These are phyloP conservation scores for Exophiala lecanii-corni DNA, from an alignment of 2,329 filamentous ascomycete species.

Conservation along the genomic window DNA sequence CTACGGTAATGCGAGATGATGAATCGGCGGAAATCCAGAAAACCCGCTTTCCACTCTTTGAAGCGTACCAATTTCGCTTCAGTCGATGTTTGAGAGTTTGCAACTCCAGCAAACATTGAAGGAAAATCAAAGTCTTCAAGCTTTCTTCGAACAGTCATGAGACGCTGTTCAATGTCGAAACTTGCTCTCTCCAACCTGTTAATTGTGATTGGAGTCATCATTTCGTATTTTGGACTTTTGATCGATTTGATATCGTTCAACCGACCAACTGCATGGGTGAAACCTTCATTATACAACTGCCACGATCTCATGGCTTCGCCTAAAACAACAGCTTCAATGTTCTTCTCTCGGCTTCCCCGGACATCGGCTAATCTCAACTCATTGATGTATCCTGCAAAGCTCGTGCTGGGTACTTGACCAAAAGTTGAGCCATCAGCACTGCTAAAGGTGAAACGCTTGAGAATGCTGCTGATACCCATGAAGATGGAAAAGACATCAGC, in stretches of 20 bases:
- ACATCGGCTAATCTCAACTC: constrained; percentile 75
- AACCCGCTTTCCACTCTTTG: constrained; percentile 75
- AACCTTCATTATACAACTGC: constrained; percentile 83
- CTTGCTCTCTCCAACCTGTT: constrained; percentile 78
- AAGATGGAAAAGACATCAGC: constrained; percentile 57
- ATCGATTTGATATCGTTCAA: constrained; percentile 67
- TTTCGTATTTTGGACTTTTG: constrained; percentile 62
- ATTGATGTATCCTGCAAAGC: constrained; percentile 61
- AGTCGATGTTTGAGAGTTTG: constrained; percentile 70
- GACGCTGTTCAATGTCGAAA: constrained; percentile 70
- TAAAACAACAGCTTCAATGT: constrained; percentile 80
- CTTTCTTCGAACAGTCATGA: constrained; percentile 64
- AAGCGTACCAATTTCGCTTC: constrained; percentile 78
- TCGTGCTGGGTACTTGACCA: constrained; percentile 54
- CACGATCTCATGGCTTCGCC: constrained; percentile 81
- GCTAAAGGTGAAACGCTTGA: constrained; percentile 56
- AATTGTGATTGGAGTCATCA: constrained; percentile 66
- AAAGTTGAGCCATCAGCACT: constrained; percentile 61
- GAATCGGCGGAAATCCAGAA: constrained; percentile 69
- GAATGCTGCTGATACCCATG: constrained; percentile 54
- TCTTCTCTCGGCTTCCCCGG: constrained; percentile 77
- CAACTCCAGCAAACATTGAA: constrained; percentile 80
- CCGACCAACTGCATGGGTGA: constrained; percentile 85
- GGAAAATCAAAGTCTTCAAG: constrained; percentile 91
- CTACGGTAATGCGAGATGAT: constrained; percentile 65